Conservation (phyloP, 371 early-diverging fungal species). For the Coemansia sp. region DNA sequence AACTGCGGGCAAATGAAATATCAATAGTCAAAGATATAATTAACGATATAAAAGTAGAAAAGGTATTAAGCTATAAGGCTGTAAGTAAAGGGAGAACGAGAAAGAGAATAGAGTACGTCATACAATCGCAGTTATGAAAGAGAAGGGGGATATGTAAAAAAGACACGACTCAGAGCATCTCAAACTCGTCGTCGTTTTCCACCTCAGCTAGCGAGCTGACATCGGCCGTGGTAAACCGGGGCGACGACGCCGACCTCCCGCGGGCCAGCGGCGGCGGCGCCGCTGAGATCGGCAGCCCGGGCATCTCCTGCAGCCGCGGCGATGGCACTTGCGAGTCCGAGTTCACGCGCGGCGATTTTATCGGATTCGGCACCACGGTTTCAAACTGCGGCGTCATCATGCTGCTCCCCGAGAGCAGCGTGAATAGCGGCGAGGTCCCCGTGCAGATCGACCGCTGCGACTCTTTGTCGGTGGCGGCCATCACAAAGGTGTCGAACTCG, state of each 20-base stretch:
- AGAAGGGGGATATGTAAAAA: not conserved
- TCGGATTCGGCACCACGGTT: slow-evolving; percentile 28
- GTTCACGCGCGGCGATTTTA: slow-evolving; percentile 44
- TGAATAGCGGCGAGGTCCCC: slow-evolving; percentile 49
- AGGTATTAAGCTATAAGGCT: too few species aligned
- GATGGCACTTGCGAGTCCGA: slow-evolving; percentile 40
- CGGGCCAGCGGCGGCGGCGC: slow-evolving; percentile 24
- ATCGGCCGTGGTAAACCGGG: slow-evolving; percentile 28
- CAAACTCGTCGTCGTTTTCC: slow-evolving; percentile 35
- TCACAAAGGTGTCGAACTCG: slow-evolving; percentile 52
- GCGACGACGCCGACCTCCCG: slow-evolving; percentile 47
- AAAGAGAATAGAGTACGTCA: too few species aligned
- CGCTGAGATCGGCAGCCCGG: slow-evolving; percentile 15
- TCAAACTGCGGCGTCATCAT: slow-evolving; percentile 49
- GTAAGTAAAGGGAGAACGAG: too few species aligned
- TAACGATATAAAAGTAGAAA: too few species aligned
- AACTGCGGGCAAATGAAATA: too few species aligned
- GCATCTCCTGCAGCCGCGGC: slow-evolving; percentile 15
- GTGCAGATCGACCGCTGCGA: slow-evolving; percentile 51
- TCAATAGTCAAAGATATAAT: too few species aligned
- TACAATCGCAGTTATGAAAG: too few species aligned
- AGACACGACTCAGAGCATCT: slow-evolving; percentile 28
- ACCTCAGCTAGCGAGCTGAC: slow-evolving; percentile 3
- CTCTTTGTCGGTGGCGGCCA: slow-evolving; percentile 49
- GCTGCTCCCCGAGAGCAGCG: slow-evolving; percentile 48